phyloP scores from a whole-genome alignment of 352 stramenopile genomes.

The Plasmopara viticola region DNA sequence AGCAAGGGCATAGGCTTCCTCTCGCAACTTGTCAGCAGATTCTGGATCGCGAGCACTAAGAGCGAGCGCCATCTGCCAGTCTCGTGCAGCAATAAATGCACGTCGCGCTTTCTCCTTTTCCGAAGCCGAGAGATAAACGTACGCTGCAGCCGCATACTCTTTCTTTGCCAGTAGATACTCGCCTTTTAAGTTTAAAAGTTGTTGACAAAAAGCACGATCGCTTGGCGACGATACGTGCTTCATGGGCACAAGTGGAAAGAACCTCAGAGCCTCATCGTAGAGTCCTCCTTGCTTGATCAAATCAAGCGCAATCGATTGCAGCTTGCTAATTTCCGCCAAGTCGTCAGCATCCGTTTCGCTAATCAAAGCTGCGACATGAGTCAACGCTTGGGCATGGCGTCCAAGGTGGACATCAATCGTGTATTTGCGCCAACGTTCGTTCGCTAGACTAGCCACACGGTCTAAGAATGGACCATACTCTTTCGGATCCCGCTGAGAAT shows the following conservation, averaged over 20 bases:
- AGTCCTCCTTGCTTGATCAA: slow-evolving; percentile 41
- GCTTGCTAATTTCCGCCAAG: slow-evolving; percentile 20
- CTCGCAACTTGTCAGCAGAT: slow-evolving; percentile 18
- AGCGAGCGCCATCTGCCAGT: slow-evolving; percentile 61
- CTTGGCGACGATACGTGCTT: slow-evolving; percentile 9
- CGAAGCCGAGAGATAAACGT: slow-evolving; percentile 49
- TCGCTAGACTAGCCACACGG: slow-evolving; percentile 29
- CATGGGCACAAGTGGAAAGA: slow-evolving; percentile 23
- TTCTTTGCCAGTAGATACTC: slow-evolving; percentile 33
- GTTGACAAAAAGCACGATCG: slow-evolving; percentile 22
- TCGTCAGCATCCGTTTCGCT: slow-evolving; percentile 10
- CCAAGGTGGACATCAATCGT: slow-evolving; percentile 51
- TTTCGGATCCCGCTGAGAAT: slow-evolving; percentile 65
- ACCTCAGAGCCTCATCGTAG: slow-evolving; percentile 40
- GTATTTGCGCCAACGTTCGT: slow-evolving; percentile 43
- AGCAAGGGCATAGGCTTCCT: slow-evolving; percentile 45
- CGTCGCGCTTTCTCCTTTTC: slow-evolving; percentile 36
- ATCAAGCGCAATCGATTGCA: slow-evolving; percentile 23
- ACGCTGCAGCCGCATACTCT: slow-evolving; percentile 47
- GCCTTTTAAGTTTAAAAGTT: slow-evolving; percentile 46
- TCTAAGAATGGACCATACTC: slow-evolving; percentile 65
- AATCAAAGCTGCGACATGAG: slow-evolving; percentile 35
- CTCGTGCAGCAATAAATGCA: slow-evolving; percentile 45
- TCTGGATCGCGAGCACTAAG: slow-evolving; percentile 30
- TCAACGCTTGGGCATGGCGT: slow-evolving; percentile 37